phyloP scores from a whole-genome alignment of 2,329 filamentous ascomycete genomes.

The Chrysosporium keratinophilum region DNA sequence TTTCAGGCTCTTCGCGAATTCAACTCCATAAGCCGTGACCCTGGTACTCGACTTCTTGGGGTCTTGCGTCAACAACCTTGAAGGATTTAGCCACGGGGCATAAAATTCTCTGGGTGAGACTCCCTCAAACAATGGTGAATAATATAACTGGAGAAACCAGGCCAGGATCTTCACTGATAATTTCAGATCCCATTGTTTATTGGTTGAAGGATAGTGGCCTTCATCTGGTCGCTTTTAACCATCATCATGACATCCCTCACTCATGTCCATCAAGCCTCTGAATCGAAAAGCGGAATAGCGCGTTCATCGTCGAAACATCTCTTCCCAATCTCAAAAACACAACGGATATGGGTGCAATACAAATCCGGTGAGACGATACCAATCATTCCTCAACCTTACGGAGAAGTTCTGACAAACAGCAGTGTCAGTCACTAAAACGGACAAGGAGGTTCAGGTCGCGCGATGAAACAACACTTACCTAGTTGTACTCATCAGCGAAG shows the following conservation, averaged over 20 bases:
- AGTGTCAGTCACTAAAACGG: too few species aligned
- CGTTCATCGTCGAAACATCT: too few species aligned
- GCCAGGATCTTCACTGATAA: not conserved
- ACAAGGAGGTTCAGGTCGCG: too few species aligned
- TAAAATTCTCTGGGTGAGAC: not conserved
- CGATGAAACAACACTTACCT: too few species aligned
- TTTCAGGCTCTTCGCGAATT: not conserved
- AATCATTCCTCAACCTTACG: too few species aligned
- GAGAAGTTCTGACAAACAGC: too few species aligned
- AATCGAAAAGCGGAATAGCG: too few species aligned
- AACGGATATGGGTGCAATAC: too few species aligned
- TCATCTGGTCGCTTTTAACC: not conserved
- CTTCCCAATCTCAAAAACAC: too few species aligned
- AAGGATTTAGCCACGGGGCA: slow-evolving; percentile 5
- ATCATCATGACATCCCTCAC: not conserved
- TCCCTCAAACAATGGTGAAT: slow-evolving; percentile 8
- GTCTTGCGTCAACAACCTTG: not conserved
- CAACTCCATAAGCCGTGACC: not conserved
- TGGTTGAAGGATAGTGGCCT: not conserved
- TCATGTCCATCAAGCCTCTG: too few species aligned
- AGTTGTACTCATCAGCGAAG: too few species aligned
- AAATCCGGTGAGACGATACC: too few species aligned
- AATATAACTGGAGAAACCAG: not conserved
- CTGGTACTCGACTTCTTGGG: not conserved
- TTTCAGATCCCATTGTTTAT: not conserved